These are phyloP conservation scores for Saposhnikovia divaricata DNA, from an alignment of 129 eudicot species.

Conservation along the genomic window DNA sequence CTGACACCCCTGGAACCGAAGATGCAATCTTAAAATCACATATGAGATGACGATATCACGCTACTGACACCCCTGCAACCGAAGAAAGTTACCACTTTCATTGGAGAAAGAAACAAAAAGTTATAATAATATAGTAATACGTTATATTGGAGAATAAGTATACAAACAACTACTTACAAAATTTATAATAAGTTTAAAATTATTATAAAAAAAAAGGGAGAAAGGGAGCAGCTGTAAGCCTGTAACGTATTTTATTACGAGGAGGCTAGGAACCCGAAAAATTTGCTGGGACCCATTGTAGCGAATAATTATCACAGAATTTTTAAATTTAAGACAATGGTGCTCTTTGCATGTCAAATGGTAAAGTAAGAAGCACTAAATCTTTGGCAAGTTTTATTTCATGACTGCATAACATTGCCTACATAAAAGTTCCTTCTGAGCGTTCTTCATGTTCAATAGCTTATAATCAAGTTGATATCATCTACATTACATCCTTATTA, in stretches of 20 bases:
- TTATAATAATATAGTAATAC: neutral
- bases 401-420: neutral
- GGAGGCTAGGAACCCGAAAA: neutral
- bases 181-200: neutral
- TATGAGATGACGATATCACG: neutral
- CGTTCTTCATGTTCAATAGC: neutral
- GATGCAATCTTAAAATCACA: neutral
- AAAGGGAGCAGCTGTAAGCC: neutral
- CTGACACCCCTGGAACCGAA: neutral
- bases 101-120: neutral
- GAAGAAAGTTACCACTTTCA: neutral
- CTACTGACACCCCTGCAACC: neutral
- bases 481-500: neutral
- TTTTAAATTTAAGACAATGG: neutral
- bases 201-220: neutral
- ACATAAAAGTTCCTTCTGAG: neutral
- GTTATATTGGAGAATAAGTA: neutral
- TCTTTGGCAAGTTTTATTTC: neutral
- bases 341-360: neutral
- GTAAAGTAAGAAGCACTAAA: neutral
- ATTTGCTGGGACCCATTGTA: neutral
- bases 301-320: neutral
- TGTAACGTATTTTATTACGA: neutral
- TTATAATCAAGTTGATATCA: neutral
- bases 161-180: neutral